Evolutionary conservation across 345 rosid genomes (phyloP).

Genomic region (Mangifera indica): DNA sequence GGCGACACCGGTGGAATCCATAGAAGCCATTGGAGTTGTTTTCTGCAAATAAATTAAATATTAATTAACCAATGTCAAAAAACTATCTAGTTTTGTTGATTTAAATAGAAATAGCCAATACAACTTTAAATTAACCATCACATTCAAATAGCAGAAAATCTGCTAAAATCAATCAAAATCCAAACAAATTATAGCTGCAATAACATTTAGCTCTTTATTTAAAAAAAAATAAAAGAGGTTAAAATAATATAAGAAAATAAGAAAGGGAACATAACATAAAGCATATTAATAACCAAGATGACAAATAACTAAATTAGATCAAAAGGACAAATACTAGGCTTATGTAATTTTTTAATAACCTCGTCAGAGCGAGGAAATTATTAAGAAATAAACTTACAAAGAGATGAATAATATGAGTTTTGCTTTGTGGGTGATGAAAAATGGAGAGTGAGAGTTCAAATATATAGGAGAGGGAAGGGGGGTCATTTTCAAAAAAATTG

Average conservation of each 20-base stretch:
- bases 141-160: neutral
- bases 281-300: too few species aligned
- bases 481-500: slow-evolving; percentile 23
- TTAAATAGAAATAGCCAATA: neutral
- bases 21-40: slow-evolving; percentile 36
- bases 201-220: too few species aligned
- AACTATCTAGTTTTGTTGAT: neutral
- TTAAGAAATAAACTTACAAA: neutral
- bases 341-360: too few species aligned
- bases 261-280: neutral
- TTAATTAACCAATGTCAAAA: neutral
- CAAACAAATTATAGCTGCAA: too few species aligned
- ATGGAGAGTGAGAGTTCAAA: slow-evolving; percentile 12
- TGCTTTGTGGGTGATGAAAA: neutral
- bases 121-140: neutral
- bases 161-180: neutral
- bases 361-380: too few species aligned
- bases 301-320: too few species aligned
- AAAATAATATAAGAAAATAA: neutral
- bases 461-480: slow-evolving; percentile 21
- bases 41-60: slow-evolving; percentile 23
- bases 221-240: too few species aligned
- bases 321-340: too few species aligned
- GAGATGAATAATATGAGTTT: slow-evolving; percentile 1
- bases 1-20: slow-evolving; percentile 36